Evolutionary conservation across 2,329 filamentous ascomycete species (phyloP).

Genomic region (Chalara sp.): DNA sequence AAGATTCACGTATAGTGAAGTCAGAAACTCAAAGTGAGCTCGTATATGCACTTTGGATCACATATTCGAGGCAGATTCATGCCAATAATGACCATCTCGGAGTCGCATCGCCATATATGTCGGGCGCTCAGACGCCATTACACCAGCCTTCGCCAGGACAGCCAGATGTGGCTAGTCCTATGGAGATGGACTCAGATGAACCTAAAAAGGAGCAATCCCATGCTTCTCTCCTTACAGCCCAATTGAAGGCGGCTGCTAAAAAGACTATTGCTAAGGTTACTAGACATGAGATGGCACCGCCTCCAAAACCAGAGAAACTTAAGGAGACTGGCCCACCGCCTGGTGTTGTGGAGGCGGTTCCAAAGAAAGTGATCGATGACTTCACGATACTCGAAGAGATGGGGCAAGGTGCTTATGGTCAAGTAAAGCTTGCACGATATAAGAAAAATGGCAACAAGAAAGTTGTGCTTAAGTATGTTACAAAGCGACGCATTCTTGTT

Average conservation of each 20-base stretch:
- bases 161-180: constrained; percentile 49
- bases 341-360: constrained; percentile 29
- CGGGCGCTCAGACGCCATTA: constrained; percentile 62
- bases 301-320: constrained; percentile 23
- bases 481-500: constrained; percentile 90
- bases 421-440: constrained; percentile 89
- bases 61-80: constrained; percentile 89
- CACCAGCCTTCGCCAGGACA: constrained; percentile 76
- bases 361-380: constrained; percentile 82
- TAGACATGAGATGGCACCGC: constrained; percentile 29
- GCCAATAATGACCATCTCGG: constrained; percentile 56
- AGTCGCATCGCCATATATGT: constrained; percentile 56
- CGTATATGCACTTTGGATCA: constrained; percentile 94
- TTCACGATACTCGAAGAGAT: constrained; percentile 95
- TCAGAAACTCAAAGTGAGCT: constrained; percentile 59
- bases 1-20: constrained; percentile 29
- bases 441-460: constrained; percentile 71
- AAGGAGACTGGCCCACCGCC: constrained; percentile 25
- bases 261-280: constrained; percentile 48
- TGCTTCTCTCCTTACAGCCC: constrained; percentile 44
- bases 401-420: constrained; percentile 95
- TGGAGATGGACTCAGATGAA: constrained; percentile 48
- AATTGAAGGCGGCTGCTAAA: constrained; percentile 50
- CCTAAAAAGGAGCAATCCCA: constrained; percentile 33
- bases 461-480: constrained; percentile 95